Percentiles rank a stretch among this genome's conserved stretches.
Evolutionary conservation across 176 grass and related monocot species (phyloP).

Genomic region (Sorghum bicolor): Sorghum_bicolor_NCBIv3 NC_012872.2:46618001-46618500

Average conservation of each 20-base stretch:
- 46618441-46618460: conserved; percentile 2
- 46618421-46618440: neutral
- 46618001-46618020: neutral
- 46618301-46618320: conserved; percentile 34
- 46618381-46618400: conserved; percentile 68
- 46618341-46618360: conserved; percentile 36
- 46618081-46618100: conserved; percentile 22
- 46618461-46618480: neutral
- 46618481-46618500: conserved; percentile 71
- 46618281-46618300: conserved; percentile 21
- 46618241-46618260: conserved; percentile 29
- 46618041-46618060: neutral
- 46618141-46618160: conserved; percentile 35
- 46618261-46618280: conserved; percentile 41
- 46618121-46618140: conserved; percentile 20
- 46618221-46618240: conserved; percentile 37
- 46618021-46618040: conserved; percentile 18
- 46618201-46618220: conserved; percentile 37
- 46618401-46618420: too few species aligned
- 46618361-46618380: conserved; percentile 69
- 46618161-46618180: conserved; percentile 36
- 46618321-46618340: conserved; percentile 33
- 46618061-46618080: conserved; percentile 48
- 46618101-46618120: conserved; percentile 26
- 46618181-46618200: conserved; percentile 25